A percentile compares a stretch with the other conserved stretches of the same genome.
Evolutionary conservation across 176 grass and related monocot species (phyloP).

Genomic region (Luzula sylvatica): DNA sequence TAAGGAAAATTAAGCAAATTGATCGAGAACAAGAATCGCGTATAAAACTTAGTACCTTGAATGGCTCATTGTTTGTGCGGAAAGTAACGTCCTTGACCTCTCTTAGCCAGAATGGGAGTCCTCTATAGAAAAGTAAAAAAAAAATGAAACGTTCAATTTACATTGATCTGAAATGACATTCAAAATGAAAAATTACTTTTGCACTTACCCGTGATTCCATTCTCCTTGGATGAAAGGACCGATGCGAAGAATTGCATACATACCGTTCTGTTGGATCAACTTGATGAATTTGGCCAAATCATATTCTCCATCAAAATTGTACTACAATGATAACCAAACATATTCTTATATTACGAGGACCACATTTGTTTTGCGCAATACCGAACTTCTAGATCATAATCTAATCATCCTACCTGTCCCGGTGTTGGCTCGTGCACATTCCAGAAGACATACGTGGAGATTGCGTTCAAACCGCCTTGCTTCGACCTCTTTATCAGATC

Average conservation of each 20-base stretch:
- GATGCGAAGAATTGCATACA: slow-evolving; percentile 62
- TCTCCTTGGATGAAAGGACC: slow-evolving; percentile 77
- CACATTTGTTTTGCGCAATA: neutral
- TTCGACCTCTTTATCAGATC: slow-evolving; percentile 48
- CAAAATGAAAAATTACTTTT: neutral
- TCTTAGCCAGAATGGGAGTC: slow-evolving; percentile 55
- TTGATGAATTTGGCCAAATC: slow-evolving; percentile 62
- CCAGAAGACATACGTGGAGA: slow-evolving; percentile 70
- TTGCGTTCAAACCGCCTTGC: slow-evolving; percentile 44
- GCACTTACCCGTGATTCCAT: slow-evolving; percentile 60
- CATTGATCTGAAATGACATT: neutral
- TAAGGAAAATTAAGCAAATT: neutral
- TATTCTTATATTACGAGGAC: neutral
- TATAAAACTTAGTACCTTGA: slow-evolving; percentile 35
- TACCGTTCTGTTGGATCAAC: slow-evolving; percentile 39
- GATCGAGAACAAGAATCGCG: neutral
- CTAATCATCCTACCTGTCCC: slow-evolving; percentile 20
- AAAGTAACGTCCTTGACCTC: slow-evolving; percentile 47
- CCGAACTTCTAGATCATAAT: neutral
- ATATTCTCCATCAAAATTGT: slow-evolving; percentile 48
- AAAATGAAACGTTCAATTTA: slow-evolving; percentile 3
- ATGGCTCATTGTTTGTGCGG: slow-evolving; percentile 45
- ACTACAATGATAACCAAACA: slow-evolving; percentile 22
- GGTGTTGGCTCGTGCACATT: slow-evolving; percentile 43
- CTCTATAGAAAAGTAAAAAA: no score